A percentile compares a stretch with the other conserved stretches of the same genome.
These are phyloP conservation scores for Lonicera japonica DNA, from an alignment of 129 eudicot genomes.

Conservation along the genomic window DNA sequence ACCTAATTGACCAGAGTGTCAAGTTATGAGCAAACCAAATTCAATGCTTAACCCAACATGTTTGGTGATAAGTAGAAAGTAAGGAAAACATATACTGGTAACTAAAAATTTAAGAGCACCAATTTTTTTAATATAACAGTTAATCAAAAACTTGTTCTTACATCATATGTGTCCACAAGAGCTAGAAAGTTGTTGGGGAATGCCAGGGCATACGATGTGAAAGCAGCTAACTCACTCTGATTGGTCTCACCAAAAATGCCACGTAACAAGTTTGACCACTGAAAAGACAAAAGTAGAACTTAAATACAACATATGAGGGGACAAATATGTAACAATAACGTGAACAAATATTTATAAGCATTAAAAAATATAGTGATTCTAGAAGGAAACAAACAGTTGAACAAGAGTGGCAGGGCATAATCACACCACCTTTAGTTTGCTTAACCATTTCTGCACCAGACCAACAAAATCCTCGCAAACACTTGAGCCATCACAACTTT, in stretches of 20 bases:
- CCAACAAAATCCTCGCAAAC: constrained; percentile 78
- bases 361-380: neutral
- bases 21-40: neutral
- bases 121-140: neutral
- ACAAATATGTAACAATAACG: neutral
- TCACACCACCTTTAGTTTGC: constrained; percentile 70
- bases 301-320: constrained; percentile 4
- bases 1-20: too few species aligned
- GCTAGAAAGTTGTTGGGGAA: constrained; percentile 86
- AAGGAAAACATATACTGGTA: neutral
- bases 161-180: constrained; percentile 96
- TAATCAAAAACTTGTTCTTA: constrained; percentile 29
- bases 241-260: constrained; percentile 87
- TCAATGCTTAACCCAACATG: neutral
- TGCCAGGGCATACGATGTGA: constrained; percentile 88
- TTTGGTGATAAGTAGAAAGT: neutral
- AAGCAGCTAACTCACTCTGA: constrained; percentile 95
- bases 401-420: constrained; percentile 9
- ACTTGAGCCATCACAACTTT: constrained; percentile 56
- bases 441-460: constrained; percentile 75
- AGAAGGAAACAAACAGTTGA: neutral
- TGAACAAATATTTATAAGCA: neutral
- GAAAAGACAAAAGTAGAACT: constrained; percentile 18
- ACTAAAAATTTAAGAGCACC: too few species aligned
- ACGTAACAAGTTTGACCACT: constrained; percentile 51